Percentiles rank a stretch among this genome's conserved stretches.
phyloP scores from a whole-genome alignment of 1,139 yeast species.

The Suhomyces kunorum region DNA sequence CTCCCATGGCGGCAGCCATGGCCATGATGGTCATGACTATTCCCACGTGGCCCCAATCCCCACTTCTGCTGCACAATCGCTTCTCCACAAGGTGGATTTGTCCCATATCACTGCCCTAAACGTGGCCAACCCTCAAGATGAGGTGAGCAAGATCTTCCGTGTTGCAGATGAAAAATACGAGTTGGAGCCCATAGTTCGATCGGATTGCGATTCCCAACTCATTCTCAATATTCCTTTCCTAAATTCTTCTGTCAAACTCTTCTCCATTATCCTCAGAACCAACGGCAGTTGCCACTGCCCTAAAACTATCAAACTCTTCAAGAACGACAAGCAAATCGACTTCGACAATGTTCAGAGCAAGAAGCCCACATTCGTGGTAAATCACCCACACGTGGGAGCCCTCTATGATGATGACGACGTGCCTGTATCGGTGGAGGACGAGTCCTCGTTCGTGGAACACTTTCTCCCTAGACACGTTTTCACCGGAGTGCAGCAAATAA shows the following conservation, averaged over 20 bases:
- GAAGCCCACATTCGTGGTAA: constrained; percentile 53
- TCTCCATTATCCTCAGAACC: constrained; percentile 70
- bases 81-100: constrained; percentile 62
- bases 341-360: constrained; percentile 59
- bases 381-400: constrained; percentile 66
- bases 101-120: constrained; percentile 67
- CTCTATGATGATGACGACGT: constrained; percentile 29
- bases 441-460: constrained; percentile 74
- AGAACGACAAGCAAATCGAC: constrained; percentile 68
- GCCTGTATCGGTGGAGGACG: constrained; percentile 35
- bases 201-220: constrained; percentile 83
- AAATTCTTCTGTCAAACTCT: constrained; percentile 71
- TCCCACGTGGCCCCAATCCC: constrained; percentile 65
- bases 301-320: constrained; percentile 65
- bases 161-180: constrained; percentile 41
- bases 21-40: constrained; percentile 20
- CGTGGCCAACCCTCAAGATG: constrained; percentile 52
- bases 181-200: constrained; percentile 53
- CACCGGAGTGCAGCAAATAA: constrained; percentile 67
- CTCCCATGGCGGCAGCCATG: constrained; percentile 25
- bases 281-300: constrained; percentile 69
- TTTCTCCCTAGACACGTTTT: constrained; percentile 74
- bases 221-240: constrained; percentile 72
- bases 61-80: constrained; percentile 69
- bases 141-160: constrained; percentile 54